phyloP scores from a whole-genome alignment of 169 alveolate genomes.

The Prorocentrum cordatum region DNA sequence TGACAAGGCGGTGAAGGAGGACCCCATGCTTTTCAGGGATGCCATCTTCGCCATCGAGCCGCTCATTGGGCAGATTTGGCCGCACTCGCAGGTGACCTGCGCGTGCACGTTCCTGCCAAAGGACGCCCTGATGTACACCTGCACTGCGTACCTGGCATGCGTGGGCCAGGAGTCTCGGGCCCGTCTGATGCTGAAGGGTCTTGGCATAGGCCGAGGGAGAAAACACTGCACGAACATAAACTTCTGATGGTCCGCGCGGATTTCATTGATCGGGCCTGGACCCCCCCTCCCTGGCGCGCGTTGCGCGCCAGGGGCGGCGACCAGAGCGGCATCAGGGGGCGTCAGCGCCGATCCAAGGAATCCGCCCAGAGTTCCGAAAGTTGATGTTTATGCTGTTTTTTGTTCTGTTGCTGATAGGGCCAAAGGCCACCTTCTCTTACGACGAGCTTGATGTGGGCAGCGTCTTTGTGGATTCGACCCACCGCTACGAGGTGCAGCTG shows the following conservation, averaged over 20 bases:
- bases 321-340: too few relatives aligned
- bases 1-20: conserved; percentile 13
- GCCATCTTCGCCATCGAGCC: conserved; percentile 79
- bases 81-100: conserved; percentile 70
- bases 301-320: too few relatives aligned
- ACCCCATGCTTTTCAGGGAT: conserved; percentile 69
- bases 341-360: too few relatives aligned
- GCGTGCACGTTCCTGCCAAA: conserved; percentile 81
- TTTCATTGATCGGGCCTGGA: too few relatives aligned
- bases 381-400: too few relatives aligned
- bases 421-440: conserved; percentile 73
- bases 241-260: too few relatives aligned
- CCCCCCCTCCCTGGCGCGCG: too few relatives aligned
- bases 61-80: conserved; percentile 83
- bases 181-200: conserved; percentile 81
- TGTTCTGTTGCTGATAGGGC: too few relatives aligned
- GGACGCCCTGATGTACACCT: conserved; percentile 83
- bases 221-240: too few relatives aligned
- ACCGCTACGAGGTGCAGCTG: conserved; percentile 77
- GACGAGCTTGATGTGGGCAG: conserved; percentile 87
- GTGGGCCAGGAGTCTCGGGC: conserved; percentile 83
- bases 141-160: conserved; percentile 82
- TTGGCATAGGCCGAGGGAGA: conserved; percentile 94
- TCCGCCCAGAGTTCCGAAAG: too few relatives aligned
- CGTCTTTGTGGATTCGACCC: conserved; percentile 82